phyloP scores from a whole-genome alignment of 371 early-diverging fungal species.

The Funneliformis caledonium region DNA sequence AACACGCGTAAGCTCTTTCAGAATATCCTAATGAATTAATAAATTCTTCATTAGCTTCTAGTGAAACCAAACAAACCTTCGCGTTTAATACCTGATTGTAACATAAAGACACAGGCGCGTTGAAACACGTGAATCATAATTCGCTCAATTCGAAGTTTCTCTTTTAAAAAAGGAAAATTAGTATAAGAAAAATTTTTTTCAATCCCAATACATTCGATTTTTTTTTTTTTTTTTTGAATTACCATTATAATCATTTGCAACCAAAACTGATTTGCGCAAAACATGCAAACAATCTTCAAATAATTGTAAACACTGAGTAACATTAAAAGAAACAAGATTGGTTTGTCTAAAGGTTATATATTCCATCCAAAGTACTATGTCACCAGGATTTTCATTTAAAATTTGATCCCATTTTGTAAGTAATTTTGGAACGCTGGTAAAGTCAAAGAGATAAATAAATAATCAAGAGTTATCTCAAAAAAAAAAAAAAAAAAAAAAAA shows the following conservation, averaged over 20 bases:
- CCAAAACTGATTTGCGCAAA: constrained; percentile 28
- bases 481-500: neutral
- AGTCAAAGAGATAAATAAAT: neutral
- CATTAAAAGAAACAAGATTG: constrained; percentile 70
- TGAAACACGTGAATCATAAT: constrained; percentile 68
- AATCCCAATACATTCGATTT: neutral
- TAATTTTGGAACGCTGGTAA: constrained; percentile 53
- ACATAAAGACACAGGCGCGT: constrained; percentile 67
- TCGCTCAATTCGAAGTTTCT: constrained; percentile 56
- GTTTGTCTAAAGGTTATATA: constrained; percentile 80
- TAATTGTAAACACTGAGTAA: constrained; percentile 63
- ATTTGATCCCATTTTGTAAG: constrained; percentile 76
- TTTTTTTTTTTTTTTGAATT: neutral
- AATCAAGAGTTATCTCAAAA: neutral
- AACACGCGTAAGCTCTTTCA: constrained; percentile 69
- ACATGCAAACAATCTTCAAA: constrained; percentile 66
- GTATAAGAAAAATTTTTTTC: neutral
- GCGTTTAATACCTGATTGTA: constrained; percentile 60
- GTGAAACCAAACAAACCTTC: neutral
- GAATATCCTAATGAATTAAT: constrained; percentile 60
- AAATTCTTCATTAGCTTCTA: neutral
- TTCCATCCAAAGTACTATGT: constrained; percentile 71
- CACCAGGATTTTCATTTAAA: constrained; percentile 55
- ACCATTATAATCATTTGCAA: constrained; percentile 39
- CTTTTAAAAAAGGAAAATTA: constrained; percentile 34